Evolutionary conservation across 148 eudicot species (phyloP).

Genomic region (Limonium bicolor): DNA sequence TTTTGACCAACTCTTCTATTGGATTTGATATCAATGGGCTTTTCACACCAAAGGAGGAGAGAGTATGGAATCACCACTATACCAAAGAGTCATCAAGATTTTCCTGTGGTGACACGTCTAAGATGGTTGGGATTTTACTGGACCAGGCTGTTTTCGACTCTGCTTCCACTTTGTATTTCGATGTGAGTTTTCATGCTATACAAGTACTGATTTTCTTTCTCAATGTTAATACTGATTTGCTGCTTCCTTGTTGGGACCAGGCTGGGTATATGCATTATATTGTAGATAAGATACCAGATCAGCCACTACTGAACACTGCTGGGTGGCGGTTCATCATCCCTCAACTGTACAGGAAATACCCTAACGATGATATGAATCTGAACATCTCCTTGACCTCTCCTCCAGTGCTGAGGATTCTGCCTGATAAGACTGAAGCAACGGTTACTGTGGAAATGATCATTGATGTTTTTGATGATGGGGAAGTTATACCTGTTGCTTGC

Average conservation of each 20-base stretch:
- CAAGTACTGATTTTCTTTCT: not conserved
- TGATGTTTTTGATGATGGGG: slow-evolving; percentile 37
- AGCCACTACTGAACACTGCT: slow-evolving; percentile 57
- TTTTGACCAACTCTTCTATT: slow-evolving; percentile 41
- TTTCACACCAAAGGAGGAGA: slow-evolving; percentile 27
- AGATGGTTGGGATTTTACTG: slow-evolving; percentile 65
- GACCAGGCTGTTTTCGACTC: slow-evolving; percentile 62
- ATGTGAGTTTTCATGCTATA: slow-evolving; percentile 42
- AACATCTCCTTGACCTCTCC: slow-evolving; percentile 52
- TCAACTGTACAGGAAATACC: slow-evolving; percentile 61
- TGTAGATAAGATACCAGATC: slow-evolving; percentile 58
- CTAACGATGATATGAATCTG: slow-evolving; percentile 57
- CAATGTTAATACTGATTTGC: no score
- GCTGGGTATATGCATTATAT: slow-evolving; percentile 60
- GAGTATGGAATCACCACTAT: slow-evolving; percentile 5
- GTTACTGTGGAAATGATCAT: slow-evolving; percentile 40
- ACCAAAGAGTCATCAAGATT: slow-evolving; percentile 15
- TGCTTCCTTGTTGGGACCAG: no score
- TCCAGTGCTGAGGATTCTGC: slow-evolving; percentile 29
- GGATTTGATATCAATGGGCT: slow-evolving; percentile 63
- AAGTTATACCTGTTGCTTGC: slow-evolving; percentile 48
- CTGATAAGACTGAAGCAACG: slow-evolving; percentile 26
- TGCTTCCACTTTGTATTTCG: slow-evolving; percentile 45
- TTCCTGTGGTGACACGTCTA: slow-evolving; percentile 35
- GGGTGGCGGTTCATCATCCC: slow-evolving; percentile 83